Evolutionary conservation across 2,329 filamentous ascomycete species (phyloP).

Genomic region (Xylaria sp.): DNA sequence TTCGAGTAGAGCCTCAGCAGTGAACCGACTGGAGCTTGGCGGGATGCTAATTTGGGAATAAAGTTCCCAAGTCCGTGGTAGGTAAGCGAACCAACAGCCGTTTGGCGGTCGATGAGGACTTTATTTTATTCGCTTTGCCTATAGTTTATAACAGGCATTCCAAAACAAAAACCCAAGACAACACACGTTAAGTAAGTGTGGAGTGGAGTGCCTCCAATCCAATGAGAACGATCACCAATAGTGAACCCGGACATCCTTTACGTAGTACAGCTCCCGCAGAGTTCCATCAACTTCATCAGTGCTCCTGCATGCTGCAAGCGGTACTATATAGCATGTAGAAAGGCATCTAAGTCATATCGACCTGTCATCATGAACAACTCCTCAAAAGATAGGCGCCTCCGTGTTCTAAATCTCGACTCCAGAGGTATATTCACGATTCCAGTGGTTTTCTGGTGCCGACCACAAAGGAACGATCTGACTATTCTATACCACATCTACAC

Average conservation of each 20-base stretch:
- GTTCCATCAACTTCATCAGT: background rate
- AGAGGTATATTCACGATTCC: constrained; percentile 5
- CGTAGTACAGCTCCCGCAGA: background rate
- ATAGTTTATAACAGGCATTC: too few relatives aligned
- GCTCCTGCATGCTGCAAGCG: background rate
- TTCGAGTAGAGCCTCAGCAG: background rate
- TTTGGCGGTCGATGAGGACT: too few relatives aligned
- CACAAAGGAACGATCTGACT: constrained; percentile 12
- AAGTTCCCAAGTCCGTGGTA: too few relatives aligned
- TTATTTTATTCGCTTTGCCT: too few relatives aligned
- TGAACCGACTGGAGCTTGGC: background rate
- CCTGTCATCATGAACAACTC: background rate
- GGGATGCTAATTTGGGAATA: background rate
- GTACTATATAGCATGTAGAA: background rate
- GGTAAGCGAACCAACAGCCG: too few relatives aligned
- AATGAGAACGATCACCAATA: too few relatives aligned
- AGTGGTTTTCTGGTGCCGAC: constrained; percentile 11
- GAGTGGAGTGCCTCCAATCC: too few relatives aligned
- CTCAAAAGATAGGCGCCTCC: background rate
- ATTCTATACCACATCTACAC: background rate
- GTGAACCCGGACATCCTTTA: too few relatives aligned
- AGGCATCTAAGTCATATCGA: constrained; percentile 2
- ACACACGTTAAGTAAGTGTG: too few relatives aligned
- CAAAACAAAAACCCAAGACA: too few relatives aligned
- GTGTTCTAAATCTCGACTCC: background rate